These are phyloP conservation scores for Hypoxylon sp. DNA, from an alignment of 2,329 filamentous ascomycete genomes.

Conservation along the genomic window DNA sequence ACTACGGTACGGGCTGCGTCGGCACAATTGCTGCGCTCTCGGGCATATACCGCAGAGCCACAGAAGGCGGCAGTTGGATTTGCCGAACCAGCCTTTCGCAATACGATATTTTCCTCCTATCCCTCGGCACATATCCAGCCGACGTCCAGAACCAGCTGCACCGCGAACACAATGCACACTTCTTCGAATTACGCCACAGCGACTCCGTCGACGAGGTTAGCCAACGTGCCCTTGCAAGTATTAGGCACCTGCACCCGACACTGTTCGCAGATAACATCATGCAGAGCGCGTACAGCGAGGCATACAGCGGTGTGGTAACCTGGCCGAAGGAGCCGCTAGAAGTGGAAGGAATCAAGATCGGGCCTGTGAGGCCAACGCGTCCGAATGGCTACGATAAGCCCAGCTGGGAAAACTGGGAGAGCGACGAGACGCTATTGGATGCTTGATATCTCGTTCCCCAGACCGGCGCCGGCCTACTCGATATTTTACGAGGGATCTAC, in stretches of 20 bases:
- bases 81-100: slow-evolving; percentile 56
- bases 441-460: slow-evolving; percentile 26
- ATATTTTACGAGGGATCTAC: slow-evolving; percentile 28
- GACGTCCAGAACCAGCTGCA: slow-evolving; percentile 64
- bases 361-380: slow-evolving; percentile 61
- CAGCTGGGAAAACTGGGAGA: slow-evolving; percentile 68
- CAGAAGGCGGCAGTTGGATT: slow-evolving; percentile 55
- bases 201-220: slow-evolving; percentile 73
- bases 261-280: slow-evolving; percentile 53
- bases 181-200: slow-evolving; percentile 68
- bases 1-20: slow-evolving; percentile 58
- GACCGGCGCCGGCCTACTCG: slow-evolving; percentile 3
- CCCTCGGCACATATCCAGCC: slow-evolving; percentile 63
- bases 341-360: slow-evolving; percentile 61
- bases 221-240: slow-evolving; percentile 66
- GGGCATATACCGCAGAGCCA: slow-evolving; percentile 55
- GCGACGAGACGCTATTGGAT: slow-evolving; percentile 54
- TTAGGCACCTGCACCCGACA: slow-evolving; percentile 59
- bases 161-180: slow-evolving; percentile 63
- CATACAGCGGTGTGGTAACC: slow-evolving; percentile 58
- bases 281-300: slow-evolving; percentile 52
- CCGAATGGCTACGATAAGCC: slow-evolving; percentile 71
- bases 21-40: slow-evolving; percentile 55
- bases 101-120: slow-evolving; percentile 57
- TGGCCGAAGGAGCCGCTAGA: slow-evolving; percentile 63